Base-by-base conservation (phyloP, 2,329 filamentous ascomycete species). In the Mariannaea elegans region DNA sequence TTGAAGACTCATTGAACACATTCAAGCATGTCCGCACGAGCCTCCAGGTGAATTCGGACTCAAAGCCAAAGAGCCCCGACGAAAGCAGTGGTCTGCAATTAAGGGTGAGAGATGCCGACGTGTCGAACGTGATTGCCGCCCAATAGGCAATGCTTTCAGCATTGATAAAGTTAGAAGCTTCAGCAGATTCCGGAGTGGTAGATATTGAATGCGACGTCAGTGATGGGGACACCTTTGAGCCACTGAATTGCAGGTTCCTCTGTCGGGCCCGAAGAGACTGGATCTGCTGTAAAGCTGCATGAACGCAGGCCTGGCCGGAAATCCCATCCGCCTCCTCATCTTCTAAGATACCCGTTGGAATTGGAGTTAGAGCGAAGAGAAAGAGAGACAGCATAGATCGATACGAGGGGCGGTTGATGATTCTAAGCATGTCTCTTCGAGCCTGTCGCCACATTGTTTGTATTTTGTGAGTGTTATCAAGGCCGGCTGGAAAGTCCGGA, bases 51-150 rank as follows among this genome's bases (percentile, higher is more conserved):
- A 74, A 50, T 47, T 75, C 73, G 0, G 65, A 66, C 7, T 74
- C 70, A 16, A 73, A 74, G 0, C 73, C 72, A 32, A 73, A 74
- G 0, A 80, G 62, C 0, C 77, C 77, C 1, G 77, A 78, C 0
- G 77, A 78, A 3, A 80, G 71, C 1, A 77, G 59, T 0, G 78
- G 73, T 7, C 76, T 70, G 7, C 73, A 76, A 24, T 79, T 79
- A n/a, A 79, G 68, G 1, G 76, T 79, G 4, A 80, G 54, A 1
- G 77, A 78, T 0, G 74, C 74, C 0, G 76, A 79, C 0, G 78
- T 80, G 34, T 80, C 78, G 27, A 78, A 80, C 0, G 75, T 78
- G 7, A 80, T 54, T 3, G 77, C 78, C 0, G 75, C 75, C 77
- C 77, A 80, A 56, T 79, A 79, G 0, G 73, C 75, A 10, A 71